Evolutionary conservation across 2,329 filamentous ascomycete genomes (phyloP).

Genomic region (Rhinocladiella similis): DNA sequence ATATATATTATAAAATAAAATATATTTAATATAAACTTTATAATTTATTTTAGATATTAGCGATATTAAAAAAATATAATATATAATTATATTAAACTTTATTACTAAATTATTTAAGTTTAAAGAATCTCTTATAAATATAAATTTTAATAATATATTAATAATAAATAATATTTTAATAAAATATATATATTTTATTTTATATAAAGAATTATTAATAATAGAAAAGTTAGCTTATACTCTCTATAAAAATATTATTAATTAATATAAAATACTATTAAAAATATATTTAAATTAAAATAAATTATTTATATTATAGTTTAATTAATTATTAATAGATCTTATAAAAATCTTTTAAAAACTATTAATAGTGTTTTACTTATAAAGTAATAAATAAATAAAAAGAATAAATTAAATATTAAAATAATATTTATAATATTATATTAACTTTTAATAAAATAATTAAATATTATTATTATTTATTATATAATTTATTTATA

Average conservation of each 20-base stretch:
- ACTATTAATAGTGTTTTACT: conserved; percentile 14
- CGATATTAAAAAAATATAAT: background rate
- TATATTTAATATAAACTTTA: conserved; percentile 14
- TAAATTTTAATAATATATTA: background rate
- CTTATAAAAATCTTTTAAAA: conserved; percentile 11
- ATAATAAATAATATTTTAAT: background rate
- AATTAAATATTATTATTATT: conserved; percentile 11
- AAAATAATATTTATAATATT: conserved; percentile 19
- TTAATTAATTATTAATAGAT: background rate
- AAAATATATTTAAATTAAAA: background rate
- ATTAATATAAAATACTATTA: background rate
- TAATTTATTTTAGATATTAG: background rate
- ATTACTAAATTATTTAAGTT: conserved; percentile 8
- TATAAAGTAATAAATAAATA: conserved; percentile 17
- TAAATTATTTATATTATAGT: conserved; percentile 1
- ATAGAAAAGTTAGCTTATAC: background rate
- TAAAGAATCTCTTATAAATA: background rate
- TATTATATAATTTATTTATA: conserved; percentile 4
- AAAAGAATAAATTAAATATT: conserved; percentile 23
- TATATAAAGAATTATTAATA: background rate
- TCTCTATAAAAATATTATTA: background rate
- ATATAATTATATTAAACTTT: background rate
- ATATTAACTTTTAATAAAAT: conserved; percentile 23
- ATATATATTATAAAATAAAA: conserved; percentile 10
- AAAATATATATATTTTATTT: background rate